Conservation (phyloP, 768 basidiomycete species). For the Pleurotus ostreatus region DNA sequence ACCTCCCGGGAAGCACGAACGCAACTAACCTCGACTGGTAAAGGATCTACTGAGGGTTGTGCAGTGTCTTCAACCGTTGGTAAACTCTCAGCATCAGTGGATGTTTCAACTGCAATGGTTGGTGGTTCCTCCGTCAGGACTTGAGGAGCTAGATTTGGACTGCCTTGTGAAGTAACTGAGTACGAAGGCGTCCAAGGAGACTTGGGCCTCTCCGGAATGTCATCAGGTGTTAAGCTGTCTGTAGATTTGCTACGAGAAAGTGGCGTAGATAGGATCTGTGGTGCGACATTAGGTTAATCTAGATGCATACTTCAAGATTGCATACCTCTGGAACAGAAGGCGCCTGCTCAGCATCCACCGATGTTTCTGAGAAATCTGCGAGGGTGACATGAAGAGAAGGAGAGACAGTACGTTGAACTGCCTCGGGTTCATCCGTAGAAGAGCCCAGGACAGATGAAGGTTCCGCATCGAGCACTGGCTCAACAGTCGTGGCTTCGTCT, state of each 20-base stretch:
- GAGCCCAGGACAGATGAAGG: neutral
- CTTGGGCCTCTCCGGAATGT: slow-evolving; percentile 16
- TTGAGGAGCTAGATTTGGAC: slow-evolving; percentile 5
- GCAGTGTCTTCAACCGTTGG: no score
- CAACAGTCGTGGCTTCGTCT: neutral
- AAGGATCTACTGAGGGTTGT: no score
- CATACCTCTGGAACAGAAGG: neutral
- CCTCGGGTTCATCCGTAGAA: neutral
- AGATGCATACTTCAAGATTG: neutral
- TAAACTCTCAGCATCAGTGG: neutral
- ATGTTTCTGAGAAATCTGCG: neutral
- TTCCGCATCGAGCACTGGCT: neutral
- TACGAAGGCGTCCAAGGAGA: slow-evolving; percentile 24
- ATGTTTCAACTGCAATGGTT: neutral
- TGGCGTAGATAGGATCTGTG: neutral
- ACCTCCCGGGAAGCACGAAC: no score
- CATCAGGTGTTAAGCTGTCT: slow-evolving; percentile 2
- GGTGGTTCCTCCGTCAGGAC: neutral
- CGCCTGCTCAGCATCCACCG: neutral
- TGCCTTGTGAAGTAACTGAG: slow-evolving; percentile 18
- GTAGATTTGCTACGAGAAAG: slow-evolving; percentile 3
- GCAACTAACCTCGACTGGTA: no score
- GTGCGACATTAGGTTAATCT: neutral
- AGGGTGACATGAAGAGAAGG: neutral
- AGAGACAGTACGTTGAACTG: neutral